These are phyloP conservation scores for Penicillium sp. DNA, from an alignment of 2,329 filamentous ascomycete genomes.

Conservation along the genomic window DNA sequence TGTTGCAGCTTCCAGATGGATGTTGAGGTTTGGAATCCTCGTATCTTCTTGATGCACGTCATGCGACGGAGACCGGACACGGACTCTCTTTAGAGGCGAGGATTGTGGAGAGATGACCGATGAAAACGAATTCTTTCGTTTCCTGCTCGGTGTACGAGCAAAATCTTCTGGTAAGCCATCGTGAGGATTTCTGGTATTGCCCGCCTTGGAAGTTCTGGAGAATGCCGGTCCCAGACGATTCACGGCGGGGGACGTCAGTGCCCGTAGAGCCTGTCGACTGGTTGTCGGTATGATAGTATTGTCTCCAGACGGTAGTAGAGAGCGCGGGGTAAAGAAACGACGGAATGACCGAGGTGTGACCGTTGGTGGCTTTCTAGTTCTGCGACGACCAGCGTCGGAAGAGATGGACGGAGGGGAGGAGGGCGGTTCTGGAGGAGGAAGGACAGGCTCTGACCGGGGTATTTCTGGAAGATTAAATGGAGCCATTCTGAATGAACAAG, in stretches of 20 bases:
- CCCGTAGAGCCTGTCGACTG: conserved; percentile 44
- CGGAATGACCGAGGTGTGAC: conserved; percentile 51
- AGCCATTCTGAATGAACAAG: conserved; percentile 32
- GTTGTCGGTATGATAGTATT: conserved; percentile 37
- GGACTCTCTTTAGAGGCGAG: conserved; percentile 46
- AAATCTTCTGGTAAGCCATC: conserved; percentile 30
- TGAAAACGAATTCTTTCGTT: conserved; percentile 46
- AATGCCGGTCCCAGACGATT: conserved; percentile 44
- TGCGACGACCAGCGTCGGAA: conserved; percentile 39
- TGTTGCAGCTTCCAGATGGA: conserved; percentile 19
- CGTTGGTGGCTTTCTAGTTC: conserved; percentile 45
- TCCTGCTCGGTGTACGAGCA: conserved; percentile 42
- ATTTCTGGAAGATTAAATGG: conserved; percentile 33
- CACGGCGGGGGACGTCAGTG: conserved; percentile 43
- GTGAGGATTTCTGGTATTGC: conserved; percentile 26
- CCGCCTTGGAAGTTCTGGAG: conserved; percentile 36
- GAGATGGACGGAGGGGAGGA: conserved; percentile 43
- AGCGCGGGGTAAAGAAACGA: conserved; percentile 50
- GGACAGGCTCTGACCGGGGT: conserved; percentile 36
- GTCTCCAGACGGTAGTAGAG: conserved; percentile 36
- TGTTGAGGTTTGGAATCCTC: conserved; percentile 29
- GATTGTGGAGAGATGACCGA: conserved; percentile 48
- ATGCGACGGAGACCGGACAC: conserved; percentile 31
- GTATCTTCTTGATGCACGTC: conserved; percentile 30
- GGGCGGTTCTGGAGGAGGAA: conserved; percentile 35